Base-by-base conservation (phyloP, 2,329 filamentous ascomycete genomes). In the Stagonosporopsis chrysanthemi region DNA sequence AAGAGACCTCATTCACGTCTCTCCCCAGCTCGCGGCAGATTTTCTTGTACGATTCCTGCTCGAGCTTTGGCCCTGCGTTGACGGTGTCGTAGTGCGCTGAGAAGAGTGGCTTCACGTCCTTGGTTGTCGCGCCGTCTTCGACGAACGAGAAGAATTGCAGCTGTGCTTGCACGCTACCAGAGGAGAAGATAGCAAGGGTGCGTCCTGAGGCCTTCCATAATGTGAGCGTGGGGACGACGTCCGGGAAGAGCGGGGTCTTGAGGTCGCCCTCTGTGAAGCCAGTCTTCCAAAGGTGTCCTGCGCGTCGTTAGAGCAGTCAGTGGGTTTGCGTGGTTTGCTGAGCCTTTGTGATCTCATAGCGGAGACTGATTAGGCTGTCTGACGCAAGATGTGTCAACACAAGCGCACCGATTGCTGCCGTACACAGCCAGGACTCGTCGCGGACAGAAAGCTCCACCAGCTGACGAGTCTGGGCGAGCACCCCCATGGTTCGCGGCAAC, bases 121-220 rank as follows among this genome's bases (percentile, higher is more conserved):
- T 77, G 7, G 84, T 75, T 4, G 58, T 66, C 22, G 64, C 50
- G 28, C 71, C 71, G 42, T 71, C 65, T 48, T 70, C 52, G 28
- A 82, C 78, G 68, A 92, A 86, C 58, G 83, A 81, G 76, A 94
- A 94, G 61, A 94, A 83, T 60, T 94, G 80, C 77, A 92, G 91
- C 81, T 95, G 91, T 14, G 91, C 91, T 19, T 88, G 83, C 6
- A 94, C 88, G 22, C 89, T 92, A 29, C 91, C 91, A 12, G 89
- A 92, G 4, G 89, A 92, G 79, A 93, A 95, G 70, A 95, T 93
- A 67, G 90, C 85, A 62, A 93, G 70, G 9, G 67, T 82, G 60
- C 85, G 79, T 24, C 83, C 83, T 28, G 80, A 75, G 15, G 76
- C 72, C 52, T 83, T 81, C 86, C 90, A 92, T 40, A 78, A 66